Base-by-base conservation (phyloP, 139 green algal genomes). In the Spirogloea muscicola region DNA sequence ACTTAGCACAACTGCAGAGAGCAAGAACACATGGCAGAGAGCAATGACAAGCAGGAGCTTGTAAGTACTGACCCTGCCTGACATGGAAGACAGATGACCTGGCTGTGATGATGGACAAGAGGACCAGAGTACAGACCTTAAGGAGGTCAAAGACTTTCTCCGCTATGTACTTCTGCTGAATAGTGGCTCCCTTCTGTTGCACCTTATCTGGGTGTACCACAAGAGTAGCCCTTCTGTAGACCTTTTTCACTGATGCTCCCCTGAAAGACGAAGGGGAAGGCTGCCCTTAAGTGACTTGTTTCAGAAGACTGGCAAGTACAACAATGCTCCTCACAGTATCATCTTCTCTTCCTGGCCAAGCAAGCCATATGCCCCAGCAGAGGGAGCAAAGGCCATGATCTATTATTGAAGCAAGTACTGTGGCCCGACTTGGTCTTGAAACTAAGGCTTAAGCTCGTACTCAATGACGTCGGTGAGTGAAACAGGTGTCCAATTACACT, bases 201-300 rank as follows among this genome's bases (percentile, higher is more conserved):
- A 84, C 77, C 77, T 84, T 84, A 49, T 84, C 77, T 1, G 77
- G 77, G 49, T 84, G 77, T 48, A 84, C 74, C n/a, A 68, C 62
- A 25, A 84, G 68, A 2, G 66, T 73, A 21, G 77, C 77, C 76
- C 85, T 84, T 21, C 77, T 16, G 58, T 84, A 84, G 33, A 33
- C 21, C 58, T 84, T 84, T 77, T 84, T 84, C 57, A 84, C 77
- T 21, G 64, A n/a, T 21, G 27, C 49, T 29, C 36, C 72, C 27
- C 70, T 79, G 67, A 9, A 58, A 9, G 5, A 60, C 2, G 9
- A 1, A 51, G 58, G 58, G 27, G 58, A 1, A 66, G 31, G 31
- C 29, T 13, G 29, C n/a, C n/a, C n/a, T n/a, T n/a, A n/a, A n/a
- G n/a, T n/a, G n/a, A n/a, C n/a, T n/a, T n/a, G n/a, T n/a, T n/a